Evolutionary conservation across 1,284 basidiomycete species (phyloP).

Genomic region (Coriolopsis trogii): DNA sequence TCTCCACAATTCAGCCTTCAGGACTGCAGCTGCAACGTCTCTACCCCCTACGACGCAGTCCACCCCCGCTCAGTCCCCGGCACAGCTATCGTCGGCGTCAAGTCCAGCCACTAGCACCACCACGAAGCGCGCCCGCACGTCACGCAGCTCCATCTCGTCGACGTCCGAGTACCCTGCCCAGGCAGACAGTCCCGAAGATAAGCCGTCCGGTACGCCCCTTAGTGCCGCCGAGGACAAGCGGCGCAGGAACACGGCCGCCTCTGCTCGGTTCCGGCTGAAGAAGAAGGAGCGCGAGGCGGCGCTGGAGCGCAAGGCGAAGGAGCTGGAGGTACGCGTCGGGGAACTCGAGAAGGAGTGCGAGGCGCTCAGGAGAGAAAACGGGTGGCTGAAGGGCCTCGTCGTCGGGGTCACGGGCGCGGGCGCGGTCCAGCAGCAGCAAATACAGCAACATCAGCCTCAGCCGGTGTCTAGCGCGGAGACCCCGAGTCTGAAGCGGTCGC

Average conservation of each 20-base stretch:
- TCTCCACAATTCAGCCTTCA: slow-evolving; percentile 46
- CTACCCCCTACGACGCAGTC: slow-evolving; percentile 23
- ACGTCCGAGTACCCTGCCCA: slow-evolving; percentile 28
- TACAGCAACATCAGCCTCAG: background rate
- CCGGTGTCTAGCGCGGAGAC: too few species aligned
- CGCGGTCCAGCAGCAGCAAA: slow-evolving; percentile 34
- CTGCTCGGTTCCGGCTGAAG: slow-evolving; percentile 96
- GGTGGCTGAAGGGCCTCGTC: slow-evolving; percentile 92
- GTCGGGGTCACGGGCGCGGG: slow-evolving; percentile 82
- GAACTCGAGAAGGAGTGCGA: slow-evolving; percentile 93
- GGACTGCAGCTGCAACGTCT: slow-evolving; percentile 9
- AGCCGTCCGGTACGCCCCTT: slow-evolving; percentile 36
- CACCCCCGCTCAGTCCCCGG: slow-evolving; percentile 9
- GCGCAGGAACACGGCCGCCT: slow-evolving; percentile 93
- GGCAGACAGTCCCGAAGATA: slow-evolving; percentile 34
- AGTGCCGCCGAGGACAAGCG: slow-evolving; percentile 87
- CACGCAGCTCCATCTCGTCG: slow-evolving; percentile 48
- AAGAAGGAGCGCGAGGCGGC: slow-evolving; percentile 98
- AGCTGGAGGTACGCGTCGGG: slow-evolving; percentile 82
- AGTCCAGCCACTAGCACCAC: slow-evolving; percentile 30
- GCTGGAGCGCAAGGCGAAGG: slow-evolving; percentile 87
- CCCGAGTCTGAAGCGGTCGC: slow-evolving; percentile 15
- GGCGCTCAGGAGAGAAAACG: slow-evolving; percentile 89
- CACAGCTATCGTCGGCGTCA: slow-evolving; percentile 26
- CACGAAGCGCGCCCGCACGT: slow-evolving; percentile 55